Conservation (phyloP, 352 stramenopile genomes). For the Globisporangium recalcitrans region DNA sequence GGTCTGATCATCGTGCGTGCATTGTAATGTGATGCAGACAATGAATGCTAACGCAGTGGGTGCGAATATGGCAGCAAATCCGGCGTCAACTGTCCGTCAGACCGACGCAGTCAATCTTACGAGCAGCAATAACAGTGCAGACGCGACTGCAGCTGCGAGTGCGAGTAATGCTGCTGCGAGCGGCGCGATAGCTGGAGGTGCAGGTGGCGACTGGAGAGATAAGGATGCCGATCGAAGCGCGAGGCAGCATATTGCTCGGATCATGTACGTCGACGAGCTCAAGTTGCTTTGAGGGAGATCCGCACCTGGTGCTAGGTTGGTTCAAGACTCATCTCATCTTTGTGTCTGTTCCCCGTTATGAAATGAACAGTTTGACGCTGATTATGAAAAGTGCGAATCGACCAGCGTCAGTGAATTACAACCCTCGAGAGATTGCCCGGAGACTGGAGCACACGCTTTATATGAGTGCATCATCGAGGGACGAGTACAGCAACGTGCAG, state of each 20-base stretch:
- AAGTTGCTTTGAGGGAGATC: background rate
- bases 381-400: constrained; percentile 89
- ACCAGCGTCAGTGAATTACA: constrained; percentile 85
- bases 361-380: constrained; percentile 60
- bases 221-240: constrained; percentile 79
- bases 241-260: constrained; percentile 81
- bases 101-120: constrained; percentile 14
- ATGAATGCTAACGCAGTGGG: constrained; percentile 11
- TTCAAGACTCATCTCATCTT: background rate
- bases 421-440: constrained; percentile 80
- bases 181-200: constrained; percentile 17
- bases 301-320: background rate
- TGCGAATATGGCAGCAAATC: background rate
- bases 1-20: background rate
- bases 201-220: constrained; percentile 68
- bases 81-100: constrained; percentile 9
- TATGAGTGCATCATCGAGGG: constrained; percentile 75
- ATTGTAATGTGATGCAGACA: constrained; percentile 9
- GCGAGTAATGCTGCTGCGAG: background rate
- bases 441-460: constrained; percentile 84
- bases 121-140: constrained; percentile 6
- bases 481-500: constrained; percentile 86
- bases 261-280: constrained; percentile 59
- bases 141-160: constrained; percentile 15
- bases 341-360: constrained; percentile 3